Base-by-base conservation (phyloP, 108 stramenopile genomes). In the Cyclotella cryptica region DNA sequence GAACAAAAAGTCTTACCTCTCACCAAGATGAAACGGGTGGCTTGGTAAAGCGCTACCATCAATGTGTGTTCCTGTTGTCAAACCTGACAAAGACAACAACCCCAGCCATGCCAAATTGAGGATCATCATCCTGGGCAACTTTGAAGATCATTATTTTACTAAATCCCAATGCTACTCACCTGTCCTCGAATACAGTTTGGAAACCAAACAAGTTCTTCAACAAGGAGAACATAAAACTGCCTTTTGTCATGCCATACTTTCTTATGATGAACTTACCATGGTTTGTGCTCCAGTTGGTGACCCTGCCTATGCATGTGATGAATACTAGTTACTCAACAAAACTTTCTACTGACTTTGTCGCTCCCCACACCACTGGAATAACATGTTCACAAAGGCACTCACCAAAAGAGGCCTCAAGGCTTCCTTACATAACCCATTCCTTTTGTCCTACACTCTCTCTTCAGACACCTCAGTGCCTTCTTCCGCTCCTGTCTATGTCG, bases 81-180 rank as follows among this genome's bases (percentile, higher is more conserved):
- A 77, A 55, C n/a, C 1, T 1, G 67, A 69, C 42, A 45, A 44
- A 43, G 54, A 26, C 19, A 4, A 52, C 18, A 18, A 57, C 14
- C 67, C 75, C 22, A 9, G 21, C 54, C 21, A 22, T 11, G 40
- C 67, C n/a, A 73, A 73, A 22, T 60, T 39, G 29, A 9, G 61
- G 10, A 63, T 66, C 19, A 46, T 66, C 1, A 47, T 75, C 28
- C 45, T 75, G 0, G 63, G 74, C 14, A 65, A 75, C 44, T 51
- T 40, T 19, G 60, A 78, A 71, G 77, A 44, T 26, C 1, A 35
- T 21, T 4, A 17, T 13, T 78, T 42, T 3, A 49, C 28, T 7
- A 78, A 78, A 41, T 71, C 68, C 18, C 47, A 78, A 11, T 60
- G 58, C 15, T 78, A 78, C 51, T 69, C 69, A 0, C 77, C 60